These are phyloP conservation scores for Sphagnum contortum DNA, from an alignment of 225 moss, liverwort and hornwort species.

Conservation along the genomic window DNA sequence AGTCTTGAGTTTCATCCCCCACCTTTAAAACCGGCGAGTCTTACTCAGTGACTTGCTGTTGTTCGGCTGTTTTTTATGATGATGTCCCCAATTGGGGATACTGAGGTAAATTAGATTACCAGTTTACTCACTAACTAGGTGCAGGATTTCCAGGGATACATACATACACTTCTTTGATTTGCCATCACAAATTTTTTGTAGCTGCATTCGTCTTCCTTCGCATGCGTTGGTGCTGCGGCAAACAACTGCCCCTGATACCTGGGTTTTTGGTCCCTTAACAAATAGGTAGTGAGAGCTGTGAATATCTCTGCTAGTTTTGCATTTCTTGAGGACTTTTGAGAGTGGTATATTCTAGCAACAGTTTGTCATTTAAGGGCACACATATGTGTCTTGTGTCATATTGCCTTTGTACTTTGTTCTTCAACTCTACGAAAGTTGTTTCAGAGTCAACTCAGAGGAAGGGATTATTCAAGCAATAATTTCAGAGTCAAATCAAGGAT, in stretches of 20 bases:
- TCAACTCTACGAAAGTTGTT: too few relatives aligned
- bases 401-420: too few relatives aligned
- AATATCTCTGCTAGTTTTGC: too few relatives aligned
- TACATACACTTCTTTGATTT: neutral
- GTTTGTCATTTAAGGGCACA: too few relatives aligned
- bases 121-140: neutral
- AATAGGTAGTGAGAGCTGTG: too few relatives aligned
- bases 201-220: neutral
- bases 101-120: slow-evolving; percentile 5
- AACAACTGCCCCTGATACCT: neutral
- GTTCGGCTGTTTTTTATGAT: neutral
- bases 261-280: slow-evolving; percentile 2
- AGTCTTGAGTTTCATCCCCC: neutral
- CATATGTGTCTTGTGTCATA: too few relatives aligned
- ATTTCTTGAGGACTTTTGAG: too few relatives aligned
- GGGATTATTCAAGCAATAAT: too few relatives aligned
- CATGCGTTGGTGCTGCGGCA: slow-evolving; percentile 5
- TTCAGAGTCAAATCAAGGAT: too few relatives aligned
- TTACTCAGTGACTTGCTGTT: neutral
- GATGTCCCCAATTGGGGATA: slow-evolving; percentile 3
- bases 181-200: slow-evolving; percentile 3
- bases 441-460: too few relatives aligned
- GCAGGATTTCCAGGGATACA: neutral
- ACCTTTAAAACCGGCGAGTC: neutral
- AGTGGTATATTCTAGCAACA: too few relatives aligned